Base-by-base conservation (phyloP, 2,329 filamentous ascomycete species). In the Beauveria sp. region DNA sequence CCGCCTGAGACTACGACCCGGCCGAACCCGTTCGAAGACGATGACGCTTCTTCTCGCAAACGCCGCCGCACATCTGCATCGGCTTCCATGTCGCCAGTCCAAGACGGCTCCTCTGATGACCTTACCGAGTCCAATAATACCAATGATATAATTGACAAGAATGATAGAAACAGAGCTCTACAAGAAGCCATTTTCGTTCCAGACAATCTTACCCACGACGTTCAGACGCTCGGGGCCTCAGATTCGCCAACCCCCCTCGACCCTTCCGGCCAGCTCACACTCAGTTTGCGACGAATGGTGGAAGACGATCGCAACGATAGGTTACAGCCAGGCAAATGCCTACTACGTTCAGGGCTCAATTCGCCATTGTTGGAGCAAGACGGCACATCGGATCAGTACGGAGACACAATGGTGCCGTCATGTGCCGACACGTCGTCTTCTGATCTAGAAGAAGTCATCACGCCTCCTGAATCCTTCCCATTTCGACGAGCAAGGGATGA, bases 1-100 rank as follows among this genome's bases (percentile, higher is more conserved):
- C 86, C 84, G 68, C 81, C 82, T 73, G 85, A 88, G 76, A 81
- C 83, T 72, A 82, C 84, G 68, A 84, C 81, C 66, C 81, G 85
- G 64, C 83, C 82, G 57, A 86, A 87, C 65, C 85, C 85, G 46
- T 87, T 87, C 70, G 79, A 85, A 74, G 83, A 86, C 72, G 76
- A 73, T 69, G 80, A 84, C 65, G 69, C 73, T 52, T 77, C 79
- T 47, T 78, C 84, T 61, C 78, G 84, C 65, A 88, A 88, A 72
- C 82, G 85, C 57, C 84, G 82, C 64, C 81, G 84, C 66, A 85
- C 84, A 34, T 86, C 84, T 16, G 73, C 79, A 56, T 80, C 80
- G 61, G 78, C 75, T 61, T 86, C 80, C 67, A 74, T 74, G 62
- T 85, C 84, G 22, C 72, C 78, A 66, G 26, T 34, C 22, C 9